A percentile compares a stretch with the other conserved stretches of the same genome.
These are phyloP conservation scores for Kluyveromyces nonfermentans DNA, from an alignment of 805 yeast species.

Conservation along the genomic window DNA sequence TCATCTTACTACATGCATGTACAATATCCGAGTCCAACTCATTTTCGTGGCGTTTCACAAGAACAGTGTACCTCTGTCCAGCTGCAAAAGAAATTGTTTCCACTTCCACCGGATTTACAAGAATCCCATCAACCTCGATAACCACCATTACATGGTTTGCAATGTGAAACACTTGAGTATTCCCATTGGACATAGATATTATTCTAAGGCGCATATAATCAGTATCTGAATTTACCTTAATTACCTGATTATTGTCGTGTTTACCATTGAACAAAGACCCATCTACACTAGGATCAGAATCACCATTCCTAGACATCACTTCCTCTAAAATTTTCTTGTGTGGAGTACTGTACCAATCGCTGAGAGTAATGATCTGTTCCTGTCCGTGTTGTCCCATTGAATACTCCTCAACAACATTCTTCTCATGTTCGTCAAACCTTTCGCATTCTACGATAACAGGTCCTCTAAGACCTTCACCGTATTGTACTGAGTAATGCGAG, in stretches of 20 bases:
- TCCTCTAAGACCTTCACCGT: constrained; percentile 44
- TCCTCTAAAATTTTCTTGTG: constrained; percentile 32
- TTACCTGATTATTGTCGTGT: constrained; percentile 6
- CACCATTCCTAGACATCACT: constrained; percentile 15
- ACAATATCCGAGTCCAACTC: constrained; percentile 38
- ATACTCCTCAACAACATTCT: constrained; percentile 10
- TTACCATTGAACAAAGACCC: constrained; percentile 21
- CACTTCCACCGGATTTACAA: constrained; percentile 40
- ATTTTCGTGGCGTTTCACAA: constrained; percentile 42
- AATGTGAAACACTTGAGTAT: constrained; percentile 44
- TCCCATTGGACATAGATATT: constrained; percentile 48
- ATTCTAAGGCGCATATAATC: constrained; percentile 40
- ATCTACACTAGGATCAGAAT: constrained; percentile 21
- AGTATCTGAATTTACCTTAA: constrained; percentile 35
- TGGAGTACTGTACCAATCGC: constrained; percentile 53
- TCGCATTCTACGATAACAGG: constrained; percentile 46
- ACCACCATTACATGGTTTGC: constrained; percentile 45
- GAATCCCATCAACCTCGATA: constrained; percentile 52
- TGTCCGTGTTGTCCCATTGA: background rate
- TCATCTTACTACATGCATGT: constrained; percentile 43
- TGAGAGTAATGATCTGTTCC: constrained; percentile 33
- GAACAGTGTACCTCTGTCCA: constrained; percentile 68
- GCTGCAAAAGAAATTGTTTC: constrained; percentile 49
- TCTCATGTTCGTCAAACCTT: constrained; percentile 30
- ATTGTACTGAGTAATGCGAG: constrained; percentile 41